Percentiles rank a stretch among this genome's conserved stretches.
phyloP scores from a whole-genome alignment of 352 stramenopile species.

The Globisporangium spiculum region DNA sequence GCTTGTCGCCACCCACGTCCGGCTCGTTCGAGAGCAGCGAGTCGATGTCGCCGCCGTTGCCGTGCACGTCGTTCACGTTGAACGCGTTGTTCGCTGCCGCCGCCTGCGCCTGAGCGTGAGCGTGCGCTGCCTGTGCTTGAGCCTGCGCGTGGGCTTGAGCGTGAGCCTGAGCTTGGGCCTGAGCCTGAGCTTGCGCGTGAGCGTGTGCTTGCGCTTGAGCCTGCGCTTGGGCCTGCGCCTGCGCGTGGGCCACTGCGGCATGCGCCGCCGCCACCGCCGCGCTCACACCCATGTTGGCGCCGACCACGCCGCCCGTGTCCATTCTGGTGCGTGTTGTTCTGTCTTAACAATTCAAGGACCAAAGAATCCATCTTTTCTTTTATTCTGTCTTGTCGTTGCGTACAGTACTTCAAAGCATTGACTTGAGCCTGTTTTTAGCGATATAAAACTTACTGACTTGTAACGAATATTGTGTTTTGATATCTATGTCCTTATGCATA shows the following conservation, averaged over 20 bases:
- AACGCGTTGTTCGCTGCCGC: conserved; percentile 11
- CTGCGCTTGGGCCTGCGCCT: neutral
- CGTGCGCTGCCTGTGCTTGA: neutral
- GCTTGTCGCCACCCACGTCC: conserved; percentile 30
- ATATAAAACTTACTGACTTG: too few species aligned
- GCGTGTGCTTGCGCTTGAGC: neutral
- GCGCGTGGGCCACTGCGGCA: neutral
- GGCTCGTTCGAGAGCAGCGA: conserved; percentile 51
- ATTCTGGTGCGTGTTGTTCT: neutral
- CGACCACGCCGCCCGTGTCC: neutral
- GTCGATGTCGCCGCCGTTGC: conserved; percentile 56
- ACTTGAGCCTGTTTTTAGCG: too few species aligned
- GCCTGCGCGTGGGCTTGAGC: conserved; percentile 2
- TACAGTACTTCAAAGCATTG: neutral
- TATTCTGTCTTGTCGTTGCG: neutral
- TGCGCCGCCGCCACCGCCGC: conserved; percentile 1
- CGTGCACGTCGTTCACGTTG: conserved; percentile 41
- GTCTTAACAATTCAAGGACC: neutral
- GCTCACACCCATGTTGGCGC: conserved; percentile 7
- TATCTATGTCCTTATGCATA: too few species aligned
- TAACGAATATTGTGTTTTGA: too few species aligned
- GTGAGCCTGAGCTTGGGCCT: neutral
- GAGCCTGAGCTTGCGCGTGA: neutral
- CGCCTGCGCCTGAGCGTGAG: neutral
- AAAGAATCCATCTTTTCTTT: neutral